These are phyloP conservation scores for Ophiocordyceps australis DNA, from an alignment of 2,329 filamentous ascomycete species.

Conservation along the genomic window DNA sequence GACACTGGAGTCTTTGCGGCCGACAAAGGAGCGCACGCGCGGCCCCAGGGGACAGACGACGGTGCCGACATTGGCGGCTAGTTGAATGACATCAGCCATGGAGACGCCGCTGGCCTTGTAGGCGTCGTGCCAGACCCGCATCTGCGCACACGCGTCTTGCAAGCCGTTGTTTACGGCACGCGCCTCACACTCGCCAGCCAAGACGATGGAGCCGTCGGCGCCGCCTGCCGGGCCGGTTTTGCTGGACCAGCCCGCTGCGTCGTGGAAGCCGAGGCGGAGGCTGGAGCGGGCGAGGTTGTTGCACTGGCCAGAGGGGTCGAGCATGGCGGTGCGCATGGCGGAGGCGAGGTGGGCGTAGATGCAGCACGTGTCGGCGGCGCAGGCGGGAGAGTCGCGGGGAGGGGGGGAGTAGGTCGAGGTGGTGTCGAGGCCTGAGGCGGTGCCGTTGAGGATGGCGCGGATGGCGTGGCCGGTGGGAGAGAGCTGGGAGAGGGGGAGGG, in stretches of 20 bases:
- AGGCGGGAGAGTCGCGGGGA: conserved; percentile 3
- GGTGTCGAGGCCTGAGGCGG: conserved; percentile 1
- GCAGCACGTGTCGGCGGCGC: conserved; percentile 18
- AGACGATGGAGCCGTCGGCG: conserved; percentile 17
- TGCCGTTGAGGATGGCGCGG: conserved; percentile 12
- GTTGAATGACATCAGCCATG: conserved; percentile 35
- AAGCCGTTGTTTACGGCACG: conserved; percentile 26
- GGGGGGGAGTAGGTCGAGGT: background rate
- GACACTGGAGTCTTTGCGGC: conserved; percentile 22
- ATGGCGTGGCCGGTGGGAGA: conserved; percentile 12
- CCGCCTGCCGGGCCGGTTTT: conserved; percentile 12
- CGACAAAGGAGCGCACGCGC: conserved; percentile 26
- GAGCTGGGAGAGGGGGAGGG: conserved; percentile 8
- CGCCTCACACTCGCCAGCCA: conserved; percentile 1
- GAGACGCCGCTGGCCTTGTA: conserved; percentile 20
- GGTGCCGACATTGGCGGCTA: conserved; percentile 23
- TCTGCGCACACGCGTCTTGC: conserved; percentile 17
- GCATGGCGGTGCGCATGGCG: conserved; percentile 16
- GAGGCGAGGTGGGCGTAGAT: conserved; percentile 19
- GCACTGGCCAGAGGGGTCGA: conserved; percentile 15
- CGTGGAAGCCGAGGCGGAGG: conserved; percentile 25
- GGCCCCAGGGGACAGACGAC: conserved; percentile 23
- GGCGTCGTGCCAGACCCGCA: conserved; percentile 18
- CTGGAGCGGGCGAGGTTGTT: conserved; percentile 19
- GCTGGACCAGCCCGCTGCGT: conserved; percentile 18